Evolutionary conservation across 1,139 yeast species (phyloP), one percentile per base, ranked within the genome.

Genomic region (Komagataea norvegica): DNA sequence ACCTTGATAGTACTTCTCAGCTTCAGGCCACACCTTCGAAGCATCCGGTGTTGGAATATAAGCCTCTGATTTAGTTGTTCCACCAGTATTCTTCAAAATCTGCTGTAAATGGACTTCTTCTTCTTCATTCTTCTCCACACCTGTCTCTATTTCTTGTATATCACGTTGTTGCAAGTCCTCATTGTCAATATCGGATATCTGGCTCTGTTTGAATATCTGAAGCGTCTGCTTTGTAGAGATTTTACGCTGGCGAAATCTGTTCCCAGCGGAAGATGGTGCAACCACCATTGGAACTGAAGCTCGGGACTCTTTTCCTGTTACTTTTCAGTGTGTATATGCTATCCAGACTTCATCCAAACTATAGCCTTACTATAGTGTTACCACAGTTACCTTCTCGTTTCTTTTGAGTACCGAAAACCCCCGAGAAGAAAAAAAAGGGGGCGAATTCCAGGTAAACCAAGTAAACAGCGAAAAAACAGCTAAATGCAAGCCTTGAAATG

Each of bases 11-110:
- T 74, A 87, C 50, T 79, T 74, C 10, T 67, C 55, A 29, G 87
- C 94, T 24, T 86, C 95, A 3, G 67, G 60, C 96, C 96, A 88
- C 23, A 75, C 67, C 52, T 72, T 72, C 1, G 95, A 82, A 2
- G 98, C 97, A 67, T 88, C 95, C 0, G 98, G 98, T 0, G 98
- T 91, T 2, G 98, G 99, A 52, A 91, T 93, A 58, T 84, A 91
- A 19, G 86, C 82, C 42, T 78, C 77, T 36, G 74, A 72, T 42
- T 74, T 68, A 29, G 53, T 54, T 8, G 56, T 47, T 22, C 57
- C 55, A 16, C 59, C 60, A 8, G 60, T 57, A 37, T 54, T 56
- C 43, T 58, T 60, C 41, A 64, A 47, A 31, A 91, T 96, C 46
- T 85, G 89, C 60, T 89, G 95, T 47, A 91, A 71, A 73, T 91